Evolutionary conservation across 306 rosid species (phyloP).

Genomic region (Notholithocarpus densiflorus): DNA sequence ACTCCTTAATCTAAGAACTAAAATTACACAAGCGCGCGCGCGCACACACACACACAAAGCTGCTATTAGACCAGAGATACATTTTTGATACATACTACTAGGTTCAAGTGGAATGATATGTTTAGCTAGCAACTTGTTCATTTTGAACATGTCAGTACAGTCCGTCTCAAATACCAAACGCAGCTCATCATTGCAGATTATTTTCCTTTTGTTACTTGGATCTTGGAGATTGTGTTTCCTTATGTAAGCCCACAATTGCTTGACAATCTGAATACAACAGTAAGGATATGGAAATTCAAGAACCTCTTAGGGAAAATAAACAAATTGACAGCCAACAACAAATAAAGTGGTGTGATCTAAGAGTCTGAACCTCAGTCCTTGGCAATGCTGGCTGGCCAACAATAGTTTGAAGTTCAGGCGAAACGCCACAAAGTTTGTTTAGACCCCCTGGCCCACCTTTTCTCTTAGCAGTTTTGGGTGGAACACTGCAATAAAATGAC

Average conservation of each 20-base stretch:
- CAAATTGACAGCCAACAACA: neutral
- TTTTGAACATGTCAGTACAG: constrained; percentile 69
- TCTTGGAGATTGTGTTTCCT: constrained; percentile 58
- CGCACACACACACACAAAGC: neutral
- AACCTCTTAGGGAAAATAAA: constrained; percentile 12
- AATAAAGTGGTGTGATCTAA: neutral
- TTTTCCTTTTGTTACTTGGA: constrained; percentile 62
- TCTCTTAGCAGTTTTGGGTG: constrained; percentile 59
- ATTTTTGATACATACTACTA: constrained; percentile 38
- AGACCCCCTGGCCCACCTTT: constrained; percentile 94
- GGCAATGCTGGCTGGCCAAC: constrained; percentile 80
- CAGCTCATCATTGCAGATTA: constrained; percentile 58
- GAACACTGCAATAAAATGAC: constrained; percentile 40
- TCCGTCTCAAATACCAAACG: constrained; percentile 63
- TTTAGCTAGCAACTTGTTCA: constrained; percentile 60
- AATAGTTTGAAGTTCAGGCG: constrained; percentile 86
- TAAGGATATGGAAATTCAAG: neutral
- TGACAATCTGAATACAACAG: constrained; percentile 49
- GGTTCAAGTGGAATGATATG: constrained; percentile 65
- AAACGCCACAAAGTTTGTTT: constrained; percentile 74
- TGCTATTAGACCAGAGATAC: constrained; percentile 1
- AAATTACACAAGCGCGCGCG: neutral
- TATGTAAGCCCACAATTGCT: constrained; percentile 64
- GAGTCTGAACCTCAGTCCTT: constrained; percentile 64
- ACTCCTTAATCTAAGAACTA: constrained; percentile 22